Base-by-base conservation (phyloP, 2,329 filamentous ascomycete species). In the Aspergillus ibericus region DNA sequence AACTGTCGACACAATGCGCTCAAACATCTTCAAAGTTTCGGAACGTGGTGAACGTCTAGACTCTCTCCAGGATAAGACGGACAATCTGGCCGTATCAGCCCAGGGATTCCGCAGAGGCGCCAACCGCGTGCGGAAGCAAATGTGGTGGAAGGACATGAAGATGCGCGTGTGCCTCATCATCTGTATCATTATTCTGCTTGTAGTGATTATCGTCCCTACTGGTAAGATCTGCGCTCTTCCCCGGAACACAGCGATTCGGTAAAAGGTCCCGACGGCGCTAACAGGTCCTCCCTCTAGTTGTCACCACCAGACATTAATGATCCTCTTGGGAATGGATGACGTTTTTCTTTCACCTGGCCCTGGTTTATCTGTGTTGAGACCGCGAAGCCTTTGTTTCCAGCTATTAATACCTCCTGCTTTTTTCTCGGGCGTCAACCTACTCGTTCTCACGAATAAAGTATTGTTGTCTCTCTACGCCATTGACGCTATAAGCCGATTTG, bases 61-160 rank as follows among this genome's bases (percentile, higher is more conserved):
- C 77, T 88, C 88, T 51, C 86, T 97, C 62, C 91, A 96, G 80
- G 90, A 95, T 78, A 96, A 96, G 85, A 97, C 79, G 59, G 88
- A 97, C 81, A 96, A 96, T 80, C 85, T 99, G 67, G 93, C 93
- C 60, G 87, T 89, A 63, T 96, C 93, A 35, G 93, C 95, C 59
- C 92, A 96, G 77, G 92, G 92, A 63, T 99, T 99, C 86, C 91
- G 93, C 72, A 89, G 93, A 67, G 93, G 95, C 65, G 95, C 96
- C 78, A 99, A 98, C 83, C 85, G 92, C 70, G 93, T 99, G 69
- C 88, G 95, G 78, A 93, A 93, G 83, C 88, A 96, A 62, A 98
- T 98, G 93, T 98, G 93, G 93, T 98, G 93, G 93, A 98, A 98
- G 85, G 93, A 98, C 75, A 96, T 97, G 92, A 98, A 98, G 87